Conservation (phyloP, 768 basidiomycete genomes). For the Gymnopilus dilepis region DNA sequence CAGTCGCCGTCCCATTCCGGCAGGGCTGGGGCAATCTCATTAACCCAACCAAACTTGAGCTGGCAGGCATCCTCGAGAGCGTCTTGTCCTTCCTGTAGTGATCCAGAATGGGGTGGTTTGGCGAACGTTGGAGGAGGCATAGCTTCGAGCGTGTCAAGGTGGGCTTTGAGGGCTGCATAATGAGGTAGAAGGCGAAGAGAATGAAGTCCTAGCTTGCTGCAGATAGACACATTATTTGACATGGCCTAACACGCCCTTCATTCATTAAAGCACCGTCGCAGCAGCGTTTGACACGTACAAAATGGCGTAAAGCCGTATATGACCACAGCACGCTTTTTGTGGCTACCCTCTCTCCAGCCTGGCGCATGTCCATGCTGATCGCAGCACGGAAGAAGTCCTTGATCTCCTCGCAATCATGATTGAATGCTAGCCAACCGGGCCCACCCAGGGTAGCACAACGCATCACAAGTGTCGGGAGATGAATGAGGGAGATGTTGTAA, state of each 20-base stretch:
- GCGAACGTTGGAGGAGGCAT: constrained; percentile 60
- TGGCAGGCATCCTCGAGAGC: constrained; percentile 71
- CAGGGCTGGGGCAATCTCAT: constrained; percentile 37
- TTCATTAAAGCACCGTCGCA: constrained; percentile 17
- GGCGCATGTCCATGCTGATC: constrained; percentile 78
- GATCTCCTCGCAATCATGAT: constrained; percentile 70
- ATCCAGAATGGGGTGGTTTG: constrained; percentile 70
- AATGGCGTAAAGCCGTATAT: constrained; percentile 77
- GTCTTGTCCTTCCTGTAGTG: constrained; percentile 60
- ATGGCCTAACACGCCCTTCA: constrained; percentile 53
- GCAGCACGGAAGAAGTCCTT: constrained; percentile 76
- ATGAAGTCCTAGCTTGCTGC: constrained; percentile 67
- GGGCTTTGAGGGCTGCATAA: constrained; percentile 61
- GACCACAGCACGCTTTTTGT: constrained; percentile 84
- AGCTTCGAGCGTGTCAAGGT: constrained; percentile 65
- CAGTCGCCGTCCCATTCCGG: constrained; percentile 62
- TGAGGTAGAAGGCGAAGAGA: constrained; percentile 68
- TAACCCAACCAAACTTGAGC: constrained; percentile 51
- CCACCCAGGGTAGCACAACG: constrained; percentile 65
- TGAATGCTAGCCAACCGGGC: constrained; percentile 71
- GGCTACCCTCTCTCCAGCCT: constrained; percentile 78
- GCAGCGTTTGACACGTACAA: constrained; percentile 51
- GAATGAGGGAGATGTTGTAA: constrained; percentile 64
- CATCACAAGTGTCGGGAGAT: constrained; percentile 72
- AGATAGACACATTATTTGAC: constrained; percentile 72